Conservation (phyloP, 164 flowering plant species). For the Hamamelis virginiana region DNA sequence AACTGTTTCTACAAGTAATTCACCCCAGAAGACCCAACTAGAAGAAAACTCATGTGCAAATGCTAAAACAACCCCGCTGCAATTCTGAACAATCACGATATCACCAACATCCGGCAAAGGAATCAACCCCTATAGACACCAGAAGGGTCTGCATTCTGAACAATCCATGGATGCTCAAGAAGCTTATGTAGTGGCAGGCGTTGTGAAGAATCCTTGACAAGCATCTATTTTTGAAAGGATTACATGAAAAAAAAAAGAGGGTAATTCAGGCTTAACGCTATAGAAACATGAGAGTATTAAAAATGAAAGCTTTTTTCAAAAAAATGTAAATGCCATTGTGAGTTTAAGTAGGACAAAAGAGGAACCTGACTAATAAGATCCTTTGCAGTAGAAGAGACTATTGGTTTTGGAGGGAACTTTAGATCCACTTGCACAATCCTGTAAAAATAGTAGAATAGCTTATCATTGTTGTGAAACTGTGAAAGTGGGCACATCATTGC, state of each 20-base stretch:
- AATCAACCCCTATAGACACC: conserved; percentile 62
- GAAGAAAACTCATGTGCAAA: too few species aligned
- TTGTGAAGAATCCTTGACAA: conserved; percentile 78
- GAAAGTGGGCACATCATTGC: too few species aligned
- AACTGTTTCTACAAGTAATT: too few species aligned
- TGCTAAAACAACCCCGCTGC: too few species aligned
- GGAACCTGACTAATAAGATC: conserved; percentile 89
- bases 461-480: too few species aligned
- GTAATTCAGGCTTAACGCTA: not conserved
- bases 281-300: not conserved
- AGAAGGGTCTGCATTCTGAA: conserved; percentile 96
- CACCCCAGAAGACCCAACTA: too few species aligned
- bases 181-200: conserved; percentile 89
- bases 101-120: not conserved
- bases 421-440: conserved; percentile 92
- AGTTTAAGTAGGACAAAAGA: not conserved
- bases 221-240: too few species aligned
- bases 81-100: too few species aligned
- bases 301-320: not conserved
- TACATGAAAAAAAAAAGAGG: not conserved
- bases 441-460: conserved; percentile 15
- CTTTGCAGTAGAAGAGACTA: conserved; percentile 83
- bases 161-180: conserved; percentile 96
- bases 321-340: not conserved
- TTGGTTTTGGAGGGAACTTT: conserved; percentile 84